Base-by-base conservation (phyloP, 257 asterid genomes). In the Euphrasia confusa region DNA sequence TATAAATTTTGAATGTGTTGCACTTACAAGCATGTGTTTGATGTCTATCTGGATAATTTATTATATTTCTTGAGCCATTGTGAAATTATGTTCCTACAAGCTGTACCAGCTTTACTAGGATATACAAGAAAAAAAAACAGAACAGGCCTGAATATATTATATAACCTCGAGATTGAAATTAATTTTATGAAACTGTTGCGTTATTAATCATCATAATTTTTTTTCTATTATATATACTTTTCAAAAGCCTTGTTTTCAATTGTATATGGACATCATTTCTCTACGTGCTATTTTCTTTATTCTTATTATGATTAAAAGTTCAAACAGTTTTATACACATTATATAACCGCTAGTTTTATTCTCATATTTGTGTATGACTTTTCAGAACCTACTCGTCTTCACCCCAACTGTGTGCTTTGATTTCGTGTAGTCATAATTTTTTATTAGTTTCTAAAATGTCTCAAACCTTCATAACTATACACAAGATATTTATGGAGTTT, bases 401-500 rank as follows among this genome's bases (percentile, higher is more conserved):
- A 12, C 6, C 13, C 52, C 10, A 42, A 9, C 9, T 42, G 8
- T 42, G 4, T 42, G 10, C n/a, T 42, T 42, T 13, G n/a, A 42
- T 4, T 42, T 9, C 8, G 7, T 42, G 13, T 42, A 3, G 48
- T 0, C 48, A 42, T 7, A 8, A 42, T 30, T 30, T 30, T 30
- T 30, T 30, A 30, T 30, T 30, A 30, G 33, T 30, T 30, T 30
- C 33, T 30, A 30, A 35, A 7, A 35, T 35, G 10, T 35, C 40
- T 35, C 40, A 35, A 7, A 35, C 40, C 37, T 7, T 35, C 10
- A 35, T 35, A 50, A 50, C 18, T 13, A 17, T 54, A 39, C 5
- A 39, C 10, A 49, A 28, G 62, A 68, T 76, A 58, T 64, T 75
- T 66, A 65, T 26, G 57, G 65, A 53, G 47, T 35, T 71, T 64